Conservation (phyloP, 371 early-diverging fungal genomes). For the Rhizopus stolonifer region DNA sequence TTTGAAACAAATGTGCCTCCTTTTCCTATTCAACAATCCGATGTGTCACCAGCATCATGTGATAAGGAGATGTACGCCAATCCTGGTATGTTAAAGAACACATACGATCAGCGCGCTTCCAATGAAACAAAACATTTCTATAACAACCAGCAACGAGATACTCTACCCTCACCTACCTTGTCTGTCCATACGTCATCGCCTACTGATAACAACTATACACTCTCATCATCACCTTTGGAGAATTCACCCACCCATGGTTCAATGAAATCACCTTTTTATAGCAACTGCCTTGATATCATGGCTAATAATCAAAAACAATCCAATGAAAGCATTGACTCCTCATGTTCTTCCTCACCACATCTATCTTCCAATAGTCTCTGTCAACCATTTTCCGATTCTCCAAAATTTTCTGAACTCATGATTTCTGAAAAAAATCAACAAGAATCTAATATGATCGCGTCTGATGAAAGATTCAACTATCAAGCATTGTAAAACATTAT, state of each 20-base stretch:
- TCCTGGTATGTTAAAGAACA: neutral
- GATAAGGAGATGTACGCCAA: neutral
- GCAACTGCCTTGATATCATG: neutral
- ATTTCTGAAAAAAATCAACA: neutral
- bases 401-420: neutral
- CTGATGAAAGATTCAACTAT: neutral
- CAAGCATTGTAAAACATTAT: conserved; percentile 6
- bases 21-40: neutral
- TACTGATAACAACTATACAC: conserved; percentile 1
- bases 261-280: neutral
- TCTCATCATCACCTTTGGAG: conserved; percentile 10
- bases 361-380: neutral
- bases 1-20: conserved; percentile 17
- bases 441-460: neutral
- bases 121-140: neutral
- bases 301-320: neutral
- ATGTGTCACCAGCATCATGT: conserved; percentile 2
- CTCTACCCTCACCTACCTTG: neutral
- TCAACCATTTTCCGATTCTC: neutral
- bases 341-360: neutral
- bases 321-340: neutral
- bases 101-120: neutral
- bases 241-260: neutral
- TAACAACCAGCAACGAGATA: neutral
- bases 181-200: neutral